Evolutionary conservation across 495 filamentous ascomycete genomes (phyloP).

Genomic region (Penicillium waksmanii): DNA sequence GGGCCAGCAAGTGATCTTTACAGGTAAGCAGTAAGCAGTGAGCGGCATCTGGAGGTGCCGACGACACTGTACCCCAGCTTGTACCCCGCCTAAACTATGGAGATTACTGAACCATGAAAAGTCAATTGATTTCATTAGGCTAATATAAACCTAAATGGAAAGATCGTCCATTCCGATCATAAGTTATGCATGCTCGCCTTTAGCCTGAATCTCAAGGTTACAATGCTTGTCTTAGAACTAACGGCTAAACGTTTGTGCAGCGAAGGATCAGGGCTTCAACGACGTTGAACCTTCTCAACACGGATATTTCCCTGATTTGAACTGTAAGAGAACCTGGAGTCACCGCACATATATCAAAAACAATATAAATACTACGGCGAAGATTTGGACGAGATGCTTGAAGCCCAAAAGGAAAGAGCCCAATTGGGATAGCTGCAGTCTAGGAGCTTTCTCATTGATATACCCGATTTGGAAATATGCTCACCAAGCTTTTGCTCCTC

Average conservation of each 20-base stretch:
- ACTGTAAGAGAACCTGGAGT: conserved; percentile 6
- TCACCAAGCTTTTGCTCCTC: conserved; percentile 9
- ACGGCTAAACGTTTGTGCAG: conserved; percentile 11
- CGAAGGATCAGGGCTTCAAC: conserved; percentile 10
- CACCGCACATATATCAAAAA: conserved; percentile 7
- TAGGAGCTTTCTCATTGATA: conserved; percentile 10
- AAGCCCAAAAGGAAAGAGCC: conserved; percentile 10
- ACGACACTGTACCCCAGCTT: conserved; percentile 8
- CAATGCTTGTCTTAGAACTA: conserved; percentile 10
- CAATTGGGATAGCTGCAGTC: conserved; percentile 10
- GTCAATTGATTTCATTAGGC: conserved; percentile 10
- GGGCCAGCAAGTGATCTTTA: conserved; percentile 9
- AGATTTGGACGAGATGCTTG: conserved; percentile 7
- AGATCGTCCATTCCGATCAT: conserved; percentile 11
- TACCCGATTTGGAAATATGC: conserved; percentile 10
- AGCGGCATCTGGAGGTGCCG: conserved; percentile 8
- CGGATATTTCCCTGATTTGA: conserved; percentile 7
- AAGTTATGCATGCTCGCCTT: conserved; percentile 9
- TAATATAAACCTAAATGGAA: conserved; percentile 11
- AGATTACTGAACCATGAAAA: conserved; percentile 9
- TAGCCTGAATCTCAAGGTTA: conserved; percentile 9
- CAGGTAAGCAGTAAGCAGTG: conserved; percentile 8
- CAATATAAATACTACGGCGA: conserved; percentile 10
- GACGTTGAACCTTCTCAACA: conserved; percentile 10
- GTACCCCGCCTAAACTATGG: conserved; percentile 9